Base-by-base conservation (phyloP, 1,284 basidiomycete species). In the Tremellales sp. region DNA sequence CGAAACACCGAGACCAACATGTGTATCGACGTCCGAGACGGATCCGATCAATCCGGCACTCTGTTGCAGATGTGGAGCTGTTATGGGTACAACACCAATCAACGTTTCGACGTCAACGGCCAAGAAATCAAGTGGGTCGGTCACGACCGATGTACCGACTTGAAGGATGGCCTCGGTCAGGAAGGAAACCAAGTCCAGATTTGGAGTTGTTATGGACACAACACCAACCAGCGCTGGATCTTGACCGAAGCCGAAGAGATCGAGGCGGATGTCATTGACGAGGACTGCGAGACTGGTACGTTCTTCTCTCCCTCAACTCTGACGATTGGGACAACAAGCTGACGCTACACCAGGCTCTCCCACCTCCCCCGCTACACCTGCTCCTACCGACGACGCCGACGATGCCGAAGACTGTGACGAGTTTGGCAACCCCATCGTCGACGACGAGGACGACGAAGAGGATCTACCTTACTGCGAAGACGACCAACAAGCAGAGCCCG, bases 211-310 rank as follows among this genome's bases (percentile, higher is more conserved):
- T 53, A 33, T 53, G 22, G 37, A 27, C 44, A 51, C 44, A 72
- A 70, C 60, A 51, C 54, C 46, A 69, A 72, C 57, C 70, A 72
- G 54, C 48, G 58, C 40, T 72, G 68, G 68, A 49, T 44, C 26
- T 62, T 67, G 46, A 52, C 48, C 39, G 59, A 64, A 46, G 59
- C 65, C 15, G 61, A 66, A 40, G 65, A 68, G 50, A 57, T 63
- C 26, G 33, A 36, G 15, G 33, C 15, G 4, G 33, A 36, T 36
- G 33, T 17, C 4, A n/a, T n/a, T n/a, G 64, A 60, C 42, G 52
- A 49, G 31, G 56, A 55, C 43, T 54, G 52, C 40, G 51, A 54
- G 37, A 42, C 40, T 45, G 51, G 55, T 60, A 40, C 36, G 48
- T 49, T 5, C 31, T 42, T 21, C n/a, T n/a, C n/a, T n/a, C n/a